Base-by-base conservation (phyloP, 2,329 filamentous ascomycete species). In the Venturiaceae sp. region DNA sequence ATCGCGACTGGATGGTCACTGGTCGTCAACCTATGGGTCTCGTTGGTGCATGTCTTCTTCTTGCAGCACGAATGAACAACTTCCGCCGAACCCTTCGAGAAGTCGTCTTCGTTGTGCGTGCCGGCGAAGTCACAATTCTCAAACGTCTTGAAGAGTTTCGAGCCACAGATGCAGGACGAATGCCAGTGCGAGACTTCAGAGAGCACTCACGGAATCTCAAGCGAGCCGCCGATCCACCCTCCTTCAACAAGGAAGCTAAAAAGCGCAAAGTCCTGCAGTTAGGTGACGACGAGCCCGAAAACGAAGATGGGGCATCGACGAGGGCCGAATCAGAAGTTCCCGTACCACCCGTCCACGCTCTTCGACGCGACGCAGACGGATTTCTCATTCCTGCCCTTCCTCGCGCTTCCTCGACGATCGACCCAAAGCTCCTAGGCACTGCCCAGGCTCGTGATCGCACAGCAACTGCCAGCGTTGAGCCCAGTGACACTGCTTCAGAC, bases 21-120 rank as follows among this genome's bases (percentile, higher is more conserved):
- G 94, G 94, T 65, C 88, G 94, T 67, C 86, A 94, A 41, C 94
- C 94, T 16, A 92, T 92, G 6, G 94, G 94, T 64, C 86, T 97
- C 58, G 96, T 92, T 70, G 94, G 94, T 62, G 94, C 94, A 13
- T 95, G 92, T 64, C 81, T 99, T 53, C 88, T 99, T 61, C 86
- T 99, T 70, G 94, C 94, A 6, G 92, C 94, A 8, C 88, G 94
- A 56, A 97, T 97, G 87, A 95, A 96, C 80, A 97, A 97, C 72
- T 99, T 95, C 69, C 87, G 92, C 47, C 86, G 94, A 19, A 96
- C 91, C 0, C 85, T 95, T 13, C 84, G 91, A 32, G 94, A 99
- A 72, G 88, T 99, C 8, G 92, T 97, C n/a, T 97, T 96, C 69
- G 89, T 96, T 37, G 92, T 96, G 69, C 97, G 96, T 69, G 92